Conservation (phyloP, 2,329 filamentous ascomycete genomes). For the Paecilomyces sp. region DNA sequence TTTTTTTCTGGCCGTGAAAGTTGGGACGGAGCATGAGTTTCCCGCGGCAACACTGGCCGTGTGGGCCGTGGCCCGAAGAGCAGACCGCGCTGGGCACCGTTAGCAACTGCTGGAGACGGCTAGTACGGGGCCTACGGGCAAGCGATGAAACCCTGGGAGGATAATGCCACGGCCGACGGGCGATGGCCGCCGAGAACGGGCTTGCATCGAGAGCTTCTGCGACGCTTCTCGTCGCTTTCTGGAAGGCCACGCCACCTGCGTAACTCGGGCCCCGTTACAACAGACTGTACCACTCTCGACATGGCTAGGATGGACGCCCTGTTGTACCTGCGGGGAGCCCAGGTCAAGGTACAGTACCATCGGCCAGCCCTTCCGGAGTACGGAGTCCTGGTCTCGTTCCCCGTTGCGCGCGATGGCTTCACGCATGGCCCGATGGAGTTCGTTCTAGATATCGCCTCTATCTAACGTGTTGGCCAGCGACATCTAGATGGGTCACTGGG, state of each 20-base stretch:
- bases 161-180: not conserved
- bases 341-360: not conserved
- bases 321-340: not conserved
- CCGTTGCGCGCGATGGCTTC: not conserved
- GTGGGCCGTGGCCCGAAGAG: not conserved
- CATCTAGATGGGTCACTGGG: too few relatives aligned
- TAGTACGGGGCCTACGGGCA: not conserved
- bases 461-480: too few relatives aligned
- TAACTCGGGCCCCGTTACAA: conserved; percentile 2
- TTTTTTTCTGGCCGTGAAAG: not conserved
- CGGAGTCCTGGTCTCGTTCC: not conserved
- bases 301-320: not conserved
- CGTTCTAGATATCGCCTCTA: too few relatives aligned
- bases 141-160: not conserved
- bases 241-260: not conserved
- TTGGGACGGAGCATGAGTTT: not conserved
- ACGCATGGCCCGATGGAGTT: not conserved
- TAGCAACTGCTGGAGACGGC: not conserved
- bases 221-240: not conserved
- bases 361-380: not conserved
- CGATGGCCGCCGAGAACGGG: not conserved
- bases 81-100: not conserved
- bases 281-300: not conserved
- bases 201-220: not conserved
- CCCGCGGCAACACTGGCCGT: not conserved